Conservation (phyloP, 2,329 filamentous ascomycete species). For the Aspergillus melleus region DNA sequence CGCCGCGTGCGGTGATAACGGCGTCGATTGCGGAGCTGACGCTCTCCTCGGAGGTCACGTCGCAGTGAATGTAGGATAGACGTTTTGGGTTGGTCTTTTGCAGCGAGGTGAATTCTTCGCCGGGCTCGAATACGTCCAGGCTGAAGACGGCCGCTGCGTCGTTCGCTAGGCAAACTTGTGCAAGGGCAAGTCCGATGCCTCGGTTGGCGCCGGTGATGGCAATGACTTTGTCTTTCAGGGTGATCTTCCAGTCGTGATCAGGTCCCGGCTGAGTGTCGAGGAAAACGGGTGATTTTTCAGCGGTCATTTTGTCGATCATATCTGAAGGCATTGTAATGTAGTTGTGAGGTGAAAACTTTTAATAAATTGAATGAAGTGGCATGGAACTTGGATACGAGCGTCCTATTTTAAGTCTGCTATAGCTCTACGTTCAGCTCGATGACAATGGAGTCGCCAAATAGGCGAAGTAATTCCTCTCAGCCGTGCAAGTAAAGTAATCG, state of each 20-base stretch:
- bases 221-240: slow-evolving; percentile 40
- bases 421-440: no score
- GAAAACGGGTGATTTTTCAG: slow-evolving; percentile 15
- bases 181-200: slow-evolving; percentile 49
- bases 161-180: slow-evolving; percentile 50
- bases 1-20: slow-evolving; percentile 38
- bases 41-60: slow-evolving; percentile 46
- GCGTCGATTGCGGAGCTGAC: slow-evolving; percentile 44
- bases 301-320: neutral
- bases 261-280: slow-evolving; percentile 41
- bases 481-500: neutral
- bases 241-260: slow-evolving; percentile 47
- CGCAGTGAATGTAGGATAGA: slow-evolving; percentile 48
- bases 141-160: slow-evolving; percentile 41
- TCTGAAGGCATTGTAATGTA: neutral
- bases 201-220: slow-evolving; percentile 35
- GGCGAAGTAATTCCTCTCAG: neutral
- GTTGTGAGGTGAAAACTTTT: neutral
- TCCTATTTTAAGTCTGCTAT: no score
- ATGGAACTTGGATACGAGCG: no score
- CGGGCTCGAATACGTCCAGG: slow-evolving; percentile 40
- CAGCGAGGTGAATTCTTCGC: slow-evolving; percentile 34
- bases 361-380: no score
- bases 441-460: no score
- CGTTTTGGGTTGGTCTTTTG: slow-evolving; percentile 42